Percentiles rank a stretch among this genome's conserved stretches.
Evolutionary conservation across 768 basidiomycete genomes (phyloP).

Genomic region (Russula abietina): DNA sequence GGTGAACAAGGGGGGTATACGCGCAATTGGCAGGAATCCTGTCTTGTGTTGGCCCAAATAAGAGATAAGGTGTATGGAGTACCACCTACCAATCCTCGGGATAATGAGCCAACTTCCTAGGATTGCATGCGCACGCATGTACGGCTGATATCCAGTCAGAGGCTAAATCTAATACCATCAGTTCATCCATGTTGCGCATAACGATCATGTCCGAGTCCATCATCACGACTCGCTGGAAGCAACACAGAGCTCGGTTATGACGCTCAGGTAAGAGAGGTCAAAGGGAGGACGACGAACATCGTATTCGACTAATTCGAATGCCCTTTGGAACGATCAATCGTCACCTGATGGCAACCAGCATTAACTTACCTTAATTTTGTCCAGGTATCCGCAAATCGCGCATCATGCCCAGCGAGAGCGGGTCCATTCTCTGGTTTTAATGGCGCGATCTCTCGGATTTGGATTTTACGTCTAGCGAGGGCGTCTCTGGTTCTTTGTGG

Average conservation of each 20-base stretch:
- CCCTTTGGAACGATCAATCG: constrained; percentile 31
- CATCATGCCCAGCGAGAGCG: constrained; percentile 34
- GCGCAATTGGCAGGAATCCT: constrained; percentile 91
- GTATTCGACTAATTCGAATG: constrained; percentile 62
- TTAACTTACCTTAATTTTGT: constrained; percentile 46
- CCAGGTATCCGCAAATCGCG: constrained; percentile 60
- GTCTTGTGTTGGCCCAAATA: neutral
- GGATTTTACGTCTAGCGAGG: constrained; percentile 50
- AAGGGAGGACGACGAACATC: constrained; percentile 42
- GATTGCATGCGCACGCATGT: constrained; percentile 95
- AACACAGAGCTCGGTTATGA: constrained; percentile 9
- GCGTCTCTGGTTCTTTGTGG: constrained; percentile 36
- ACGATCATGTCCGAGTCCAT: constrained; percentile 89
- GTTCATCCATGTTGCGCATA: constrained; percentile 74
- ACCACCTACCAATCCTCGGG: constrained; percentile 73
- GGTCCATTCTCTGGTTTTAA: constrained; percentile 48
- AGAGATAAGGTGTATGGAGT: constrained; percentile 18
- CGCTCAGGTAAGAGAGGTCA: neutral
- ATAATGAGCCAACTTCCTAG: constrained; percentile 76
- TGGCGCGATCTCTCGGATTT: constrained; percentile 50
- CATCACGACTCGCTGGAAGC: constrained; percentile 61
- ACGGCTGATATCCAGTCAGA: constrained; percentile 76
- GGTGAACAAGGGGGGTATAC: constrained; percentile 50
- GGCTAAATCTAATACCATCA: constrained; percentile 49
- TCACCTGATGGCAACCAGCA: neutral